Percentiles rank a stretch among this genome's conserved stretches.
phyloP scores from a whole-genome alignment of 768 basidiomycete species.

The Leccinum uliginosum region DNA sequence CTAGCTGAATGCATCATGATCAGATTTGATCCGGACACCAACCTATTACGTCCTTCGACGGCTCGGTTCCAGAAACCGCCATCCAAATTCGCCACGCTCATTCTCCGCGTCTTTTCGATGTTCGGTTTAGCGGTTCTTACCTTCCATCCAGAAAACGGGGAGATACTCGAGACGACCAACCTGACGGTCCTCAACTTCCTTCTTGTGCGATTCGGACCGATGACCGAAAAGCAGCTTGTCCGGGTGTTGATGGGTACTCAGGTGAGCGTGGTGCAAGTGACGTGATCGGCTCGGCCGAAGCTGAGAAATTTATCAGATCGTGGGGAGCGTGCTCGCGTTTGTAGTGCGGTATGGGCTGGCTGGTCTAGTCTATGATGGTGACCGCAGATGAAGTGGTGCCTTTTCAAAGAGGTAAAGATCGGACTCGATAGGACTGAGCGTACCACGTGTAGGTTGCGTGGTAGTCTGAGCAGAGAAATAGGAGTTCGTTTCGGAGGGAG shows the following conservation, averaged over 20 bases:
- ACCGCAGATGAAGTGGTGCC: constrained; percentile 54
- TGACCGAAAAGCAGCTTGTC: constrained; percentile 80
- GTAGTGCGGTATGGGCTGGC: constrained; percentile 86
- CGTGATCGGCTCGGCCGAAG: not conserved
- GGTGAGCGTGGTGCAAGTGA: constrained; percentile 34
- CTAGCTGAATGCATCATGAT: not conserved
- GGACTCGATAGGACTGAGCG: not conserved
- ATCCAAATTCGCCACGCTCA: constrained; percentile 45
- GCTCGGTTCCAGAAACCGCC: constrained; percentile 58
- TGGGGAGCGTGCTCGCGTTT: constrained; percentile 80
- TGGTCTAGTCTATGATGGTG: constrained; percentile 86
- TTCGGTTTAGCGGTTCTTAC: constrained; percentile 68
- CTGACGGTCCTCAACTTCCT: constrained; percentile 88
- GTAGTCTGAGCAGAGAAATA: not conserved
- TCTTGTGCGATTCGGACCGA: constrained; percentile 74
- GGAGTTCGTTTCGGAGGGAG: constrained; percentile 5
- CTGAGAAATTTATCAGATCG: constrained; percentile 40
- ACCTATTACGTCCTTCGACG: constrained; percentile 75
- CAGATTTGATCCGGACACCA: constrained; percentile 73
- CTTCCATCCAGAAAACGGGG: constrained; percentile 47
- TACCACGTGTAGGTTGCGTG: not conserved
- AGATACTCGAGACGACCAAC: constrained; percentile 74
- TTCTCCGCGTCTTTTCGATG: constrained; percentile 55
- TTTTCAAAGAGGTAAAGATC: not conserved
- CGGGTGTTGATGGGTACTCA: constrained; percentile 71